Base-by-base conservation (phyloP, 257 asterid species). In the Solanum ahanhuiri region DNA sequence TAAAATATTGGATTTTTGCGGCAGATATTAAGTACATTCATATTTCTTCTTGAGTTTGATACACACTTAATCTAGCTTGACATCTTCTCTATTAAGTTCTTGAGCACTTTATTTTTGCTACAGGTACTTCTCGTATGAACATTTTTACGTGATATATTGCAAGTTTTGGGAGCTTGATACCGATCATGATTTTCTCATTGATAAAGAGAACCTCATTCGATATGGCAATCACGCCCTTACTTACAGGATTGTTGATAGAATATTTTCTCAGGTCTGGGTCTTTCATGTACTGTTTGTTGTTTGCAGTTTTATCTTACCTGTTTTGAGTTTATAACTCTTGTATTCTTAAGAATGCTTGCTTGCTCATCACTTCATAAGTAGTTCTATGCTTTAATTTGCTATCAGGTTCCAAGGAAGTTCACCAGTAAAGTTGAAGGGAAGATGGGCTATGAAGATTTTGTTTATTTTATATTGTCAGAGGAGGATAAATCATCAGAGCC, bases 101-200 rank as follows among this genome's bases (percentile, higher is more conserved):
- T 81, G 41, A 48, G 67, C 43, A 81, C 41, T 48, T 30, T 51
- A 81, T 81, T 86, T 87, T 60, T 89, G 85, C 90, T 91, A 82
- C 95, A 97, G 99, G 95, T 97, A 94, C 93, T 97, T 97, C 94
- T 97, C 99, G 18, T 97, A 97, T 86, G 98, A 97, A 90, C 99
- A 97, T 91, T 97, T 97, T 88, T 97, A 97, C 83, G 99, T 97
- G 92, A 97, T 97, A 93, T 97, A 97, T 90, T 97, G 99, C 98
- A 97, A 97, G 93, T 97, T 97, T 87, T 97, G 99, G 99, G 99
- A 97, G 95, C 98, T 97, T 90, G 99, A 97, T 85, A 91, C 98
- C 18, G 99, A 97, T 91, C 99, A 97, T 87, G 99, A 97, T 90
- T 97, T 97, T 91, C 92, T 94, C 90, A 97, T 97, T 72, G 99